Conservation (phyloP, 345 rosid genomes). For the Murraya paniculata region DNA sequence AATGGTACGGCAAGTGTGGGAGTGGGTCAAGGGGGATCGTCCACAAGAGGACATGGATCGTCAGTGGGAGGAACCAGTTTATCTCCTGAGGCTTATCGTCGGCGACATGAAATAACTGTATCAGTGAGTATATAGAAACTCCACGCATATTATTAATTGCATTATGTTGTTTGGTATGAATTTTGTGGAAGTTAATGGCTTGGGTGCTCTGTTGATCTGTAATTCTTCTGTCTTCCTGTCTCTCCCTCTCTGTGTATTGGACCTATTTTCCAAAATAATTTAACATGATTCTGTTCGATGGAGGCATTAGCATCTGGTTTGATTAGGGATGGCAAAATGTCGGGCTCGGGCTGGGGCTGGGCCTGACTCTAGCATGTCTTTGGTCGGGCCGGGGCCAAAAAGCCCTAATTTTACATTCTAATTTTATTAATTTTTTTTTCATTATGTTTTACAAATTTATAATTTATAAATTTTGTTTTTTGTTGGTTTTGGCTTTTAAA, state of each 20-base stretch:
- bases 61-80: slow-evolving; percentile 41
- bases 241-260: background rate
- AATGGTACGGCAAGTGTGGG: slow-evolving; percentile 42
- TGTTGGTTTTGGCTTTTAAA: too few species aligned
- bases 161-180: background rate
- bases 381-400: too few species aligned
- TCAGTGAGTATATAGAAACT: slow-evolving; percentile 48
- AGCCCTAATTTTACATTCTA: too few species aligned
- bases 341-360: too few species aligned
- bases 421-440: too few species aligned
- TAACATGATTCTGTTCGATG: background rate
- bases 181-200: background rate
- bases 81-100: slow-evolving; percentile 69
- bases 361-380: too few species aligned
- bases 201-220: background rate
- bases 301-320: background rate
- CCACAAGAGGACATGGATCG: slow-evolving; percentile 42
- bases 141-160: background rate
- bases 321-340: background rate
- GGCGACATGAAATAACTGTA: slow-evolving; percentile 79
- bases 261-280: background rate
- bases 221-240: background rate
- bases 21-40: slow-evolving; percentile 34
- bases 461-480: too few species aligned
- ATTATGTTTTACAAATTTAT: too few species aligned